Evolutionary conservation across 2,329 filamentous ascomycete genomes (phyloP).

Genomic region (Penicillium sp.): DNA sequence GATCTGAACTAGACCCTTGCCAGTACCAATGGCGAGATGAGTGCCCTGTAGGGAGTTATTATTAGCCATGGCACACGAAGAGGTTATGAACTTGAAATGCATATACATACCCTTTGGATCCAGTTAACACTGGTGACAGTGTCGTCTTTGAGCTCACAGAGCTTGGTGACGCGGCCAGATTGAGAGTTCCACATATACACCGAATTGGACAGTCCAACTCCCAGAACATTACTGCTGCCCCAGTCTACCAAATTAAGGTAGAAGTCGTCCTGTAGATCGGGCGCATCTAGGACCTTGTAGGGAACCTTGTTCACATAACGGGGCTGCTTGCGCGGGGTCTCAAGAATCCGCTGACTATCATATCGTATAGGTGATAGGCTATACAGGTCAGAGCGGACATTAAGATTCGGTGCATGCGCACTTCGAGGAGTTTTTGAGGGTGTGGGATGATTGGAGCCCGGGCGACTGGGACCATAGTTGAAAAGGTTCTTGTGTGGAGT

Average conservation of each 20-base stretch:
- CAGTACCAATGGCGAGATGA: conserved; percentile 91
- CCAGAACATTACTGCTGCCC: conserved; percentile 92
- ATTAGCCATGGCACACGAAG: not conserved
- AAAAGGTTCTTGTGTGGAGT: conserved; percentile 98
- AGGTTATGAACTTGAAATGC: not conserved
- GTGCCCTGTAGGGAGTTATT: conserved; percentile 61
- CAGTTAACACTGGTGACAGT: conserved; percentile 95
- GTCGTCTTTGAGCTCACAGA: conserved; percentile 90
- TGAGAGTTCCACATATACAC: conserved; percentile 99
- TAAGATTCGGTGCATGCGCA: conserved; percentile 82
- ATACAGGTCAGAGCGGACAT: conserved; percentile 89
- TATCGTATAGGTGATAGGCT: conserved; percentile 92
- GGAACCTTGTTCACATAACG: conserved; percentile 92
- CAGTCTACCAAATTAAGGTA: conserved; percentile 97
- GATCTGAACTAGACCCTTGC: conserved; percentile 92
- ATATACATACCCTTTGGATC: conserved; percentile 73
- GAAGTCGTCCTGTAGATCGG: conserved; percentile 94
- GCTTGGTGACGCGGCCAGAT: conserved; percentile 84
- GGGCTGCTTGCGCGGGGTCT: conserved; percentile 85
- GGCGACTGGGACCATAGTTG: conserved; percentile 76
- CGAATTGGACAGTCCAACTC: conserved; percentile 86
- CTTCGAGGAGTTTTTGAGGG: conserved; percentile 87
- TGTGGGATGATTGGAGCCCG: conserved; percentile 79
- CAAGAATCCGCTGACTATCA: conserved; percentile 87
- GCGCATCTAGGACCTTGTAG: conserved; percentile 95